Evolutionary conservation across 305 asterid genomes (phyloP).

Genomic region (Petunia hybrid): DNA sequence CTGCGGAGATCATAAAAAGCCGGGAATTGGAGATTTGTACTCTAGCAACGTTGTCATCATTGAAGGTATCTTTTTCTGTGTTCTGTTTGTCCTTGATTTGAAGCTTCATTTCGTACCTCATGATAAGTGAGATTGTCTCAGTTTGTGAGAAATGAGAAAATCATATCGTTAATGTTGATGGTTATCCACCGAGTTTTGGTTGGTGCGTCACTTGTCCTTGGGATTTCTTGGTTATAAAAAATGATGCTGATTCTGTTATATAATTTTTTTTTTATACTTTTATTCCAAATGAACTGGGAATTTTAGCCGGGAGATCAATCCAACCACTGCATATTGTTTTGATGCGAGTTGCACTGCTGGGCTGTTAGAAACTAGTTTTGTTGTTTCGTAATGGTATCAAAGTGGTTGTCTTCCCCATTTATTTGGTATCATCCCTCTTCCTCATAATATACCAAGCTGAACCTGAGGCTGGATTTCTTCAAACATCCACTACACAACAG

Average conservation of each 20-base stretch:
- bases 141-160: background rate
- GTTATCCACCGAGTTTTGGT: no score
- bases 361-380: no score
- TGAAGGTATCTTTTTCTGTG: constrained; percentile 47
- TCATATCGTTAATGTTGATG: background rate
- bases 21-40: constrained; percentile 68
- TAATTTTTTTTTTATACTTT: background rate
- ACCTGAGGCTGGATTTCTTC: no score
- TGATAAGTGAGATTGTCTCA: background rate
- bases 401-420: no score
- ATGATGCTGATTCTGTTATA: no score
- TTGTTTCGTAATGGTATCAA: no score
- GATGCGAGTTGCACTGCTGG: no score
- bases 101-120: background rate
- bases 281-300: background rate
- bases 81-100: background rate
- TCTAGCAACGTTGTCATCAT: constrained; percentile 68
- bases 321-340: background rate
- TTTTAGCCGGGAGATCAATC: background rate
- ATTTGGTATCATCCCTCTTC: no score
- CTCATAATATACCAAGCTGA: no score
- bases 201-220: no score
- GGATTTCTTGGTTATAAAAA: no score
- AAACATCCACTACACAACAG: no score
- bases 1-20: constrained; percentile 47